A percentile compares a stretch with the other conserved stretches of the same genome.
These are phyloP conservation scores for Aspergillaceae sp. DNA, from an alignment of 2,329 filamentous ascomycete species.

Conservation along the genomic window DNA sequence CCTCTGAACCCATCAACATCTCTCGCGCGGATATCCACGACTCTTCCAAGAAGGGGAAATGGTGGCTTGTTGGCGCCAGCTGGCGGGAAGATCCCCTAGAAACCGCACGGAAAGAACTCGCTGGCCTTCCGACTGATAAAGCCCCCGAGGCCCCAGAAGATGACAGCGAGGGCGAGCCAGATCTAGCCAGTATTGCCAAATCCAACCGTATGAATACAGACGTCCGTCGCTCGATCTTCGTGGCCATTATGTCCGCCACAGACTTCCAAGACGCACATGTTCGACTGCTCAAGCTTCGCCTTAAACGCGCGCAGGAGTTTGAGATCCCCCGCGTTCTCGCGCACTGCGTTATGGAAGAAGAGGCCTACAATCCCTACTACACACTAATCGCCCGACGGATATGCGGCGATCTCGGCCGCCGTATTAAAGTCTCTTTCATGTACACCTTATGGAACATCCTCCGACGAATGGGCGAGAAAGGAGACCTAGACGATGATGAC, in stretches of 20 bases:
- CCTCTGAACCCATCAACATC: slow-evolving; percentile 72
- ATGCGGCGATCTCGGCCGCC: slow-evolving; percentile 57
- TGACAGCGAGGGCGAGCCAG: slow-evolving; percentile 41
- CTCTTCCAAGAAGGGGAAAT: slow-evolving; percentile 82
- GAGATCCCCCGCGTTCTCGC: slow-evolving; percentile 84
- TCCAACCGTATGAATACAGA: slow-evolving; percentile 81
- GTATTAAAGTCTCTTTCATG: slow-evolving; percentile 75
- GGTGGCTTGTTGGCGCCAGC: slow-evolving; percentile 98
- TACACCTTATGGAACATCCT: slow-evolving; percentile 82
- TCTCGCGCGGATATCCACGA: slow-evolving; percentile 73
- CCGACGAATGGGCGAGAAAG: slow-evolving; percentile 69
- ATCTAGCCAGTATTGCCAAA: slow-evolving; percentile 65
- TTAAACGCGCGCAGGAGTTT: slow-evolving; percentile 77
- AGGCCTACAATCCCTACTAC: slow-evolving; percentile 87
- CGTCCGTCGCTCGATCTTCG: slow-evolving; percentile 82
- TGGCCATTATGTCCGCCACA: slow-evolving; percentile 75
- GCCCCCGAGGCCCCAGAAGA: slow-evolving; percentile 9
- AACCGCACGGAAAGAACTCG: slow-evolving; percentile 26
- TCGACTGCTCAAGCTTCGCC: slow-evolving; percentile 68
- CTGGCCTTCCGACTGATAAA: slow-evolving; percentile 8
- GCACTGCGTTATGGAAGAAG: slow-evolving; percentile 76
- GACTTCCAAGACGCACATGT: slow-evolving; percentile 77
- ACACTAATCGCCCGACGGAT: slow-evolving; percentile 72
- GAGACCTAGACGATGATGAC: slow-evolving; percentile 53
- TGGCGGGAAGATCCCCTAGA: slow-evolving; percentile 49